Evolutionary conservation across 768 basidiomycete species (phyloP), one percentile per base, ranked within the genome.

Genomic region (Trametes punicea): DNA sequence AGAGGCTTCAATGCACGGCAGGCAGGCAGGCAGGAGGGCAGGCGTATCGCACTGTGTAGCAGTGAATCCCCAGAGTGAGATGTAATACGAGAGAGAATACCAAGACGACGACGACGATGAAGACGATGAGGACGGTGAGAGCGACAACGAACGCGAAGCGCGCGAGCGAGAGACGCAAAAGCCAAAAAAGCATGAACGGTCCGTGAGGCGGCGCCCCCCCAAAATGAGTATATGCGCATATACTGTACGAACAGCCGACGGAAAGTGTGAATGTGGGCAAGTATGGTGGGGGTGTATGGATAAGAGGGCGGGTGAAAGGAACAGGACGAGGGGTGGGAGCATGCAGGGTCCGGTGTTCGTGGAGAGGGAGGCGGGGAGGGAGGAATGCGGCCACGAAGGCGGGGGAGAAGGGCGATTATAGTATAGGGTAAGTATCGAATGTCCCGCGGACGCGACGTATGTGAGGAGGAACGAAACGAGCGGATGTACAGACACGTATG

Each of bases 401-500:
- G 21, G 30, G 8, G 4, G 21, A 7, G 13, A 42, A 29, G 20
- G 27, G 15, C 10, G 18, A 25, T 21, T 15, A 44, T 13, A 41
- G 29, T 29, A 30, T n/a, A 23, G 38, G 23, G 41, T 42, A 25
- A 52, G 51, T 34, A 52, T 16, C n/a, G 40, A 33, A 30, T 26
- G 36, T 29, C 25, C 36, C 50, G 29, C 50, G 26, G 10, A 39
- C 20, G 42, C 25, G 23, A 44, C 18, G 42, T 4, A 15, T 39
- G 41, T 40, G 39, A 39, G 25, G 15, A 15, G 50, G 33, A 30
- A 23, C 39, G 18, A 38, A 53, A 53, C 25, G 50, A 51, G 45
- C 42, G 51, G 33, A 54, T 55, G 42, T 51, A 55, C 47, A 51
- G 44, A 51, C 42, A 27, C 11, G 42, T 11, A 13, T 25, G 42